Base-by-base conservation (phyloP, 768 basidiomycete genomes). In the Pilatotrama ljubarskyi region DNA sequence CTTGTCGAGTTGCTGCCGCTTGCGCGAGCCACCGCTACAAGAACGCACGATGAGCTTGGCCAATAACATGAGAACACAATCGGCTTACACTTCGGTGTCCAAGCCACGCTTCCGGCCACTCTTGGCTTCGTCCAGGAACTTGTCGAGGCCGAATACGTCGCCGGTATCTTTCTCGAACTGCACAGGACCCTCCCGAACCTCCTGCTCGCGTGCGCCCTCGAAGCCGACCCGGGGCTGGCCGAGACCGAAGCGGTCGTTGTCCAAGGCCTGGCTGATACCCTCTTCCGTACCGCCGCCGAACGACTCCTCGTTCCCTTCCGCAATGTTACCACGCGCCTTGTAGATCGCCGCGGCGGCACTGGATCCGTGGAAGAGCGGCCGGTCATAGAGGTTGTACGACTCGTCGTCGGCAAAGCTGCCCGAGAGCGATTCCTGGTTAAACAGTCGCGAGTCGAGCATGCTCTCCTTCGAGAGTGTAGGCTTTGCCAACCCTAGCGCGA, bases 331-430 rank as follows among this genome's bases (percentile, higher is more conserved):
- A 25, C 88, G 82, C 5, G 96, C 93, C 74, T 95, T 96, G 82
- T 99, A 99, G 66, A 99, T 99, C n/a, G 97, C 97, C n/a, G 96
- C 94, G 0, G 93, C 95, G 17, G 96, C 96, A 4, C 90, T 87
- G 2, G 95, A 96, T 1, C 97, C 96, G 67, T 94, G 90, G 84
- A 99, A 99, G 50, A 99, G 78, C 3, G 96, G 95, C 50, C 86
- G 85, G 72, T 99, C 97, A 75, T 98, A 98, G 25, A 99, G 75
- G 66, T 87, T 91, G 76, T 98, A 98, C n/a, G 84, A 81, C 52
- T 98, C 97, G 35, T 96, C 93, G 65, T 93, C 91, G 32, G 84
- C 97, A 74, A 98, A 98, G 55, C 80, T 83, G 42, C 78, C 81
- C 0, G 86, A 81, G 44, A 96, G 79, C 8, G 91, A 87, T 71